Percentiles rank a stretch among this genome's conserved stretches.
phyloP scores from a whole-genome alignment of 148 eudicot species.

The Rhododendron henanense region DNA sequence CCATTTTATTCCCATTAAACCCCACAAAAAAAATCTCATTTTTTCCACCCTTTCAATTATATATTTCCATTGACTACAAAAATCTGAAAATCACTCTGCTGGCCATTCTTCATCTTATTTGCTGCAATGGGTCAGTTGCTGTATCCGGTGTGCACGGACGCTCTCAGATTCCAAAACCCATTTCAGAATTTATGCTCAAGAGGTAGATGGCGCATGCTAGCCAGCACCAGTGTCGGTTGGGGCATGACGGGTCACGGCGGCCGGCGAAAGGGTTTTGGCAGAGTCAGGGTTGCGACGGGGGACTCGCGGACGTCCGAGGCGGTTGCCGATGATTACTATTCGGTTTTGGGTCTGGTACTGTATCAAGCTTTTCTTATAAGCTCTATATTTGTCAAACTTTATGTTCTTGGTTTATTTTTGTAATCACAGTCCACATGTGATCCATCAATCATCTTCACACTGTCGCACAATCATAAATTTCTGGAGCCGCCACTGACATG shows the following conservation, averaged over 20 bases:
- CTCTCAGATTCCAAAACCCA: conserved; percentile 64
- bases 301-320: conserved; percentile 27
- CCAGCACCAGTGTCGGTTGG: conserved; percentile 39
- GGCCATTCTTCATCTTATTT: not conserved
- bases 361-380: not conserved
- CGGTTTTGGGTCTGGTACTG: conserved; percentile 86
- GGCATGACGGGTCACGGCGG: conserved; percentile 19
- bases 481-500: too few relatives aligned
- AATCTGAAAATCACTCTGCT: not conserved
- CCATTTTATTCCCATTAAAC: not conserved
- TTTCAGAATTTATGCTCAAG: conserved; percentile 24
- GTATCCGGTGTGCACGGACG: conserved; percentile 71
- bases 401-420: not conserved
- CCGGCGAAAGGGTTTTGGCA: conserved; percentile 28
- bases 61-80: not conserved
- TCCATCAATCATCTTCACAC: conserved; percentile 1
- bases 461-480: not conserved
- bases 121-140: conserved; percentile 51
- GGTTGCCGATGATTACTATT: conserved; percentile 82
- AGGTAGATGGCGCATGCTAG: conserved; percentile 30
- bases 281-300: conserved; percentile 46
- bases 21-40: conserved; percentile 4
- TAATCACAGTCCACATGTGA: not conserved
- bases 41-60: not conserved
- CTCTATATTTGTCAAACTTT: not conserved